Conservation (phyloP, 768 basidiomycete genomes). For the Hypsizygus marmoreus region DNA sequence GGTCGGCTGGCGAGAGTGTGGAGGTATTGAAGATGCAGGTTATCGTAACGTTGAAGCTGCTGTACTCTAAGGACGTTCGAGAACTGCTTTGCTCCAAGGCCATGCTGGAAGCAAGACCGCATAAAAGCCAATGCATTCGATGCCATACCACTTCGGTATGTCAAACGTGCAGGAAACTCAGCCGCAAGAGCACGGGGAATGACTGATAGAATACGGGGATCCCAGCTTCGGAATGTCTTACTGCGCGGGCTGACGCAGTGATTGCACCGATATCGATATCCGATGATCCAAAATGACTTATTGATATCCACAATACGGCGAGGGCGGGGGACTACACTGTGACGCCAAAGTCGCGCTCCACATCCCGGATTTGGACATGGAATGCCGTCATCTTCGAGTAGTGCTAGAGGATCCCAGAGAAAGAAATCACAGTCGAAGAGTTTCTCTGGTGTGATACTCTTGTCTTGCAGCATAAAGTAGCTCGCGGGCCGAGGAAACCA, state of each 20-base stretch:
- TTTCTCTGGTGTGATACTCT: conserved; percentile 11
- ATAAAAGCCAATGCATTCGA: conserved; percentile 19
- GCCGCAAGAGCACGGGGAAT: conserved; percentile 1
- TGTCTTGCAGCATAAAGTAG: neutral
- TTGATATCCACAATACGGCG: conserved; percentile 15
- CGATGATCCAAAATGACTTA: conserved; percentile 14
- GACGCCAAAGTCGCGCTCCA: conserved; percentile 5
- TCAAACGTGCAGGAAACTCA: conserved; percentile 22
- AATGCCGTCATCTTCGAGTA: conserved; percentile 1
- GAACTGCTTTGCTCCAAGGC: conserved; percentile 24
- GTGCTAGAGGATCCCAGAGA: conserved; percentile 15
- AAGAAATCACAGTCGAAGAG: conserved; percentile 15
- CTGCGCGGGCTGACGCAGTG: no score
- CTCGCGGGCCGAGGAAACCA: neutral
- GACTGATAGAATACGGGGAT: neutral
- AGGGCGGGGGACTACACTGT: conserved; percentile 11
- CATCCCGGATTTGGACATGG: conserved; percentile 11
- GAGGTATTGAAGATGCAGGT: conserved; percentile 10
- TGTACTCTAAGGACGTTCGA: conserved; percentile 16
- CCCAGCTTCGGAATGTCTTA: conserved; percentile 7
- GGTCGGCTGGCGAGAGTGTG: conserved; percentile 3
- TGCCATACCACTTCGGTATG: conserved; percentile 18
- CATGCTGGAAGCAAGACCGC: conserved; percentile 19
- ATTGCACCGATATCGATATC: conserved; percentile 14
- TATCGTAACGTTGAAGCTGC: conserved; percentile 20